Evolutionary conservation across 2,329 filamentous ascomycete species (phyloP).

Genomic region (Thelonectria blattea): DNA sequence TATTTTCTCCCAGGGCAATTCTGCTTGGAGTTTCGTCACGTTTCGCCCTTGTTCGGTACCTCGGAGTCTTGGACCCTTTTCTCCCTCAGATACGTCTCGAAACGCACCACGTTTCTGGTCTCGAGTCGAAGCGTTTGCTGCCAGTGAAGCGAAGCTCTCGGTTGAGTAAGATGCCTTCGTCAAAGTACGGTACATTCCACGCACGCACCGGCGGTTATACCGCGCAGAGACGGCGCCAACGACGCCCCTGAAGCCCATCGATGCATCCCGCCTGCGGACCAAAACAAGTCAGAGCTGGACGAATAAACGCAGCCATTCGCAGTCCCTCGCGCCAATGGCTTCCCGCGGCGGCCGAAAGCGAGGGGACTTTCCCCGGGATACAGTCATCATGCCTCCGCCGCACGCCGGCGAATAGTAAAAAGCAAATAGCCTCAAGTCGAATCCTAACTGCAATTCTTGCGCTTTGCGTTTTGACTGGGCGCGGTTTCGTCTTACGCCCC

Average conservation of each 20-base stretch:
- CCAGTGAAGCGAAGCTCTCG: neutral
- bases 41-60: neutral
- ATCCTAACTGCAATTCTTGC: too few species aligned
- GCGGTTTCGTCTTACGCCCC: too few species aligned
- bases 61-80: neutral
- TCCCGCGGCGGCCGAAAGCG: too few species aligned
- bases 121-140: neutral
- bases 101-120: constrained; percentile 8
- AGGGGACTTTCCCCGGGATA: neutral
- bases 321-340: too few species aligned
- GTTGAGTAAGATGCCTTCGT: too few species aligned
- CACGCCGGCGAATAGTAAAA: neutral
- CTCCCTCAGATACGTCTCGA: neutral
- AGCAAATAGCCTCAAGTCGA: too few species aligned
- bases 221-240: neutral
- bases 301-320: too few species aligned
- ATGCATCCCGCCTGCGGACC: too few species aligned
- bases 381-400: constrained; percentile 1
- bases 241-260: neutral
- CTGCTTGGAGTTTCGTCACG: too few species aligned
- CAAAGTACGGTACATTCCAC: neutral
- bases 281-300: too few species aligned
- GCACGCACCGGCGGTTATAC: neutral
- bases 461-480: too few species aligned
- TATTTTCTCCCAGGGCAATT: too few species aligned